Evolutionary conservation across 495 filamentous ascomycete genomes (phyloP), one percentile per base, ranked within the genome.

Genomic region (Hypoxylon cercidicola): DNA sequence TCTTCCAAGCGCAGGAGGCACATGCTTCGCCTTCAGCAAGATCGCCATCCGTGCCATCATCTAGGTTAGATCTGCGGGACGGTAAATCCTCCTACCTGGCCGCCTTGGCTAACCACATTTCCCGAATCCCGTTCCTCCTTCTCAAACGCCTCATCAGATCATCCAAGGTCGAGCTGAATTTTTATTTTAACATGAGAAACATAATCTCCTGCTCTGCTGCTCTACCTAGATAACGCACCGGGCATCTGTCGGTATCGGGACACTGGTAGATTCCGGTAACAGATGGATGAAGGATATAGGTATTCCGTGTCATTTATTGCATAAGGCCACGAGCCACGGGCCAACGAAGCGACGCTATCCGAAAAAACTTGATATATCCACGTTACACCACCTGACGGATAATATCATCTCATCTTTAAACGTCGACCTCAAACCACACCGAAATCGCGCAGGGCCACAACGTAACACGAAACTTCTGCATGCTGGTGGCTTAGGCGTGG

Each of bases 351-450:
- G 41, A 57, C 10, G 15, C 11, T 62, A 39, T 58, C 41, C 49
- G 48, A 47, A 37, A 25, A 32, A 55, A 28, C 48, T 11, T 43
- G 51, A 52, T 55, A 50, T 60, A 60, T 59, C 44, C 51, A 60
- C 44, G 54, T 68, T 63, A 46, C 64, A 62, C 64, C 23, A 28
- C 55, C n/a, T 60, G 45, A 54, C 32, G 11, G 34, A 53, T 44
- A 59, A 50, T 59, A 55, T 62, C 47, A 30, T 51, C 46, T 47
- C 47, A 30, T 51, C 46, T 47, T 47, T n/a, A 53, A 55, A 59
- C 18, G 15, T 25, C 37, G 19, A 35, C 64, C 59, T 39, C 28
- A 62, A 46, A 30, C 49, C 54, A 55, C 59, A 63, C 59, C 64
- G 64, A 68, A 68, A 59, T 55, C 49, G 20, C 44, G 49, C 41